A percentile compares a stretch with the other conserved stretches of the same genome.
Conservation (phyloP, 75 land plant species). For the Ceratopteris richardii region DNA sequence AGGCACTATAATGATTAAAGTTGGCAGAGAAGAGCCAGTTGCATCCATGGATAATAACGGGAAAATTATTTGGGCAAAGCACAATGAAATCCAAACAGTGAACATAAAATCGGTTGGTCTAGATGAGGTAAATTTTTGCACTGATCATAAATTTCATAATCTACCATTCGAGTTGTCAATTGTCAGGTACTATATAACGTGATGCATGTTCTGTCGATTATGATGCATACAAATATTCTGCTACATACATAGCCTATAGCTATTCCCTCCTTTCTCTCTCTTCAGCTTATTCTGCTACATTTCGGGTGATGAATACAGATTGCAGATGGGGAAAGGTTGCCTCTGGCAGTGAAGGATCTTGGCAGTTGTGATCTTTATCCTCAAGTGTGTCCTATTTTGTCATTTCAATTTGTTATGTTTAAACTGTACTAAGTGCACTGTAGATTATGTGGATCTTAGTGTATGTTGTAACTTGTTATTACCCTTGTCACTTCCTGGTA, state of each 20-base stretch:
- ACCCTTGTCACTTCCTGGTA: too few relatives aligned
- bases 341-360: slow-evolving; percentile 92
- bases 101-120: slow-evolving; percentile 79
- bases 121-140: slow-evolving; percentile 54
- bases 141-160: not conserved
- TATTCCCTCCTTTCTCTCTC: too few relatives aligned
- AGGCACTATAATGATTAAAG: slow-evolving; percentile 94
- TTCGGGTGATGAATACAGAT: too few relatives aligned
- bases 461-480: too few relatives aligned
- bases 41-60: slow-evolving; percentile 97
- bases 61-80: slow-evolving; percentile 96
- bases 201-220: too few relatives aligned
- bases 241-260: too few relatives aligned
- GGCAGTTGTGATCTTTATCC: slow-evolving; percentile 99
- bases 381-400: slow-evolving; percentile 50
- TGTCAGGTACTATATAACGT: too few relatives aligned
- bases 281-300: too few relatives aligned
- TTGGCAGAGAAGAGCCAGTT: slow-evolving; percentile 92
- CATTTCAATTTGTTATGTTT: slow-evolving; percentile 1
- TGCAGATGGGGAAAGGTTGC: slow-evolving; percentile 93
- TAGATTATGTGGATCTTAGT: too few relatives aligned
- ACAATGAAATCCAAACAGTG: slow-evolving; percentile 95
- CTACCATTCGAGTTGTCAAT: too few relatives aligned
- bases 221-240: too few relatives aligned
- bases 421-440: too few relatives aligned